A percentile compares a stretch with the other conserved stretches of the same genome.
These are phyloP conservation scores for Fraxinus pennsylvanica DNA, from an alignment of 257 asterid genomes.

Conservation along the genomic window DNA sequence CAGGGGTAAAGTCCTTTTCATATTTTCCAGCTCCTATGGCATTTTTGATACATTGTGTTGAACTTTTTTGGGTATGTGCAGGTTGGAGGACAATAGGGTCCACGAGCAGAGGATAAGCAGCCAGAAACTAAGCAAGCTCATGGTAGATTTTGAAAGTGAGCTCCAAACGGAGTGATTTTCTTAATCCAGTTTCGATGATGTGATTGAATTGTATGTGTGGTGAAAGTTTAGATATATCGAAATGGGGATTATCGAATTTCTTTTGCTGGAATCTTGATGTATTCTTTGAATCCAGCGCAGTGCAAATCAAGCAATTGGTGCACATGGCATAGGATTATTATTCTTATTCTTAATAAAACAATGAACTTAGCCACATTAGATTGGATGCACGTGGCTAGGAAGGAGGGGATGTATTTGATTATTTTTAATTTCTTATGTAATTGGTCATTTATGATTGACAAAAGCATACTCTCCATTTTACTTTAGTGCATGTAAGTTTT, in stretches of 20 bases:
- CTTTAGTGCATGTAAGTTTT: too few species aligned
- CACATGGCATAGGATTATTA: neutral
- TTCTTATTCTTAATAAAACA: neutral
- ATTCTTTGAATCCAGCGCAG: too few species aligned
- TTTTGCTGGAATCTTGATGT: too few species aligned
- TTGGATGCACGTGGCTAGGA: neutral
- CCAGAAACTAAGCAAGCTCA: conserved; percentile 68
- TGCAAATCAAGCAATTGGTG: too few species aligned
- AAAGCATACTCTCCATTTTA: too few species aligned
- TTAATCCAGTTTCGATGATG: neutral
- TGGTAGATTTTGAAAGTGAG: conserved; percentile 63
- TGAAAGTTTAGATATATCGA: neutral
- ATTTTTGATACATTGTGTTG: neutral
- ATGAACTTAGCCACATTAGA: neutral
- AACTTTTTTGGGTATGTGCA: conserved; percentile 19
- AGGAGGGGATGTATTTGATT: neutral
- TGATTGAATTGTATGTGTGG: neutral
- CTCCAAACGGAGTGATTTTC: conserved; percentile 14
- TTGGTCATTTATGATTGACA: neutral
- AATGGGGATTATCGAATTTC: neutral
- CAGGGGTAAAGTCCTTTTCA: conserved; percentile 4
- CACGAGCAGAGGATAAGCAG: conserved; percentile 75
- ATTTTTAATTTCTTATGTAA: neutral
- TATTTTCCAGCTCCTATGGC: conserved; percentile 21
- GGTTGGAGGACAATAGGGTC: conserved; percentile 53